phyloP scores from a whole-genome alignment of 495 filamentous ascomycete genomes.

The Xylaria scruposa region DNA sequence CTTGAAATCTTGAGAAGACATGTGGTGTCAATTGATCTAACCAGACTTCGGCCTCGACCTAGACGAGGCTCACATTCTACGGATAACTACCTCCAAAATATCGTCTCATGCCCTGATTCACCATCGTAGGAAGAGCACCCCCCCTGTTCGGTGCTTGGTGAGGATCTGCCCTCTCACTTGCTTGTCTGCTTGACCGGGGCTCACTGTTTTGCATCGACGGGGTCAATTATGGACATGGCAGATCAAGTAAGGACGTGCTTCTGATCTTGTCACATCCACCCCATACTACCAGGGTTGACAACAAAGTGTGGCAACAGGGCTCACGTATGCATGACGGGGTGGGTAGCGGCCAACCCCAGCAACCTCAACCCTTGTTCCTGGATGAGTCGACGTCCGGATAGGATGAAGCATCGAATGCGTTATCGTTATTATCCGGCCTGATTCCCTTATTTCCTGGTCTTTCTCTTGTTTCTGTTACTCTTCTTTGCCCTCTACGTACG shows the following conservation, averaged over 20 bases:
- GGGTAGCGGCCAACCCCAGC: slow-evolving; percentile 21
- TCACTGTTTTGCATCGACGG: slow-evolving; percentile 38
- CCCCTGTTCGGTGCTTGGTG: neutral
- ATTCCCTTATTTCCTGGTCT: slow-evolving; percentile 36
- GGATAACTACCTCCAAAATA: neutral
- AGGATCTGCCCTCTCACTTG: slow-evolving; percentile 8
- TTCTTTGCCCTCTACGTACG: slow-evolving; percentile 48
- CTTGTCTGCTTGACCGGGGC: slow-evolving; percentile 29
- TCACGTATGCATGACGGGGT: slow-evolving; percentile 27
- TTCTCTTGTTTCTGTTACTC: slow-evolving; percentile 48
- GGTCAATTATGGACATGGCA: slow-evolving; percentile 33
- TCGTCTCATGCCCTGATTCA: slow-evolving; percentile 24
- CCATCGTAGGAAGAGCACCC: neutral
- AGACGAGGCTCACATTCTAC: slow-evolving; percentile 11
- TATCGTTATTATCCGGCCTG: slow-evolving; percentile 40
- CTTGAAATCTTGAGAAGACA: neutral
- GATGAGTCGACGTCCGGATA: slow-evolving; percentile 33
- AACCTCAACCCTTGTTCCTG: slow-evolving; percentile 36
- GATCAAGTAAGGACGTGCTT: slow-evolving; percentile 41
- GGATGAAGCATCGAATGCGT: slow-evolving; percentile 38
- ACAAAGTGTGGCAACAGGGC: slow-evolving; percentile 16
- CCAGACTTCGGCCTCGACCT: neutral
- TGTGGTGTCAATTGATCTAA: neutral
- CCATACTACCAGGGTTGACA: slow-evolving; percentile 33
- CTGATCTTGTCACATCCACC: slow-evolving; percentile 39